Base-by-base conservation (phyloP, 2,329 filamentous ascomycete genomes). In the Penicillium olsonii region DNA sequence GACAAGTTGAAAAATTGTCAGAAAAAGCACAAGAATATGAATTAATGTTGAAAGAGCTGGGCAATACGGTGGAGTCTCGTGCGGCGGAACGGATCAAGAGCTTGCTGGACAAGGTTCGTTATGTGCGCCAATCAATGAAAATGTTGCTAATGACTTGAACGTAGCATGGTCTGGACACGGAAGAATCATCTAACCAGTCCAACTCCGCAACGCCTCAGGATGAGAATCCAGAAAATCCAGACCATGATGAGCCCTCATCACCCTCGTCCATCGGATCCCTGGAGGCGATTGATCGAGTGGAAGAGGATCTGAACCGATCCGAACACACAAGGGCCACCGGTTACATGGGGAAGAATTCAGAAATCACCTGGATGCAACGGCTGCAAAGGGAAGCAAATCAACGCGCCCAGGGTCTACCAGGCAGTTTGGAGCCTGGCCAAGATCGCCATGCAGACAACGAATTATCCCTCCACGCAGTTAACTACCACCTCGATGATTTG, bases 341-440 rank as follows among this genome's bases (percentile, higher is more conserved):
- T 1, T 76, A 70, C 52, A 71, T 74, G 63, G 74, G 74, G 3
- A 76, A 76, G 50, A 75, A 74, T 34, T 76, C 74, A 1, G 73
- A 76, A 45, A 57, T 75, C 12, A 75, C 68, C 12, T 77, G 74
- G 74, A 68, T 76, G 57, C 73, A 76, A 51, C 65, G 70, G 31
- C 52, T 76, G 19, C 67, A 66, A 7, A 58, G 63, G 60, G 68
- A 75, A 61, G 64, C 69, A 49, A 64, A 68, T 31, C 60, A 73
- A 55, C 59, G 68, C 38, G 51, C 56, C 9, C 63, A 48, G 48
- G 62, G 59, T 35, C 42, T 66, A 40, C 56, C 68, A 11, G 64
- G 64, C 7, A 62, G 50, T 14, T 54, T 62, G 24, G 66, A 70
- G 24, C 49, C 53, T 10, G 60, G 54, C 4, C 53, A 57, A 47